Evolutionary conservation across 345 rosid genomes (phyloP).

Genomic region (Brassica nigra): DNA sequence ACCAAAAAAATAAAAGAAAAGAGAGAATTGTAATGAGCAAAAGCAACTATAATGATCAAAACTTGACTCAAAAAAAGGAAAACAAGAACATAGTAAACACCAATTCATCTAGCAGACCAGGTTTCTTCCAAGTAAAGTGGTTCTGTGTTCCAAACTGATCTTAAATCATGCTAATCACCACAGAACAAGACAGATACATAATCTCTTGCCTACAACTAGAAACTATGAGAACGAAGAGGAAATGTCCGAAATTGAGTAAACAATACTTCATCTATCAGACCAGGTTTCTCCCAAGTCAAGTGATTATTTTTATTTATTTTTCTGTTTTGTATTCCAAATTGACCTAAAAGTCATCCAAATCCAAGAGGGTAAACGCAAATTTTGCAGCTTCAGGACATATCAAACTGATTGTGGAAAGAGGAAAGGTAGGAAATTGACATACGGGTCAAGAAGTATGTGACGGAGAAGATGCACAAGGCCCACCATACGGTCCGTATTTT

Average conservation of each 20-base stretch:
- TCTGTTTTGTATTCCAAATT: no score
- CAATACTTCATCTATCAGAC: no score
- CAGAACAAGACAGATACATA: not conserved
- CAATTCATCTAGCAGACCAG: not conserved
- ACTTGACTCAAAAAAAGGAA: constrained; percentile 12
- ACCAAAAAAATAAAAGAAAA: not conserved
- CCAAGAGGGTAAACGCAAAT: no score
- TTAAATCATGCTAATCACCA: not conserved
- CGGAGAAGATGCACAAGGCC: constrained; percentile 70
- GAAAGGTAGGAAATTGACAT: constrained; percentile 30
- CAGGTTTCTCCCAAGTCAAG: no score
- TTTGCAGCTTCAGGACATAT: no score
- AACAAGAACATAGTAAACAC: constrained; percentile 16
- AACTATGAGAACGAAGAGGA: not conserved
- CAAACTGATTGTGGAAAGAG: not conserved
- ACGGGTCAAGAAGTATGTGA: constrained; percentile 90
- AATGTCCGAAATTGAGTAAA: not conserved
- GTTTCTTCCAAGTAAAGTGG: constrained; percentile 6
- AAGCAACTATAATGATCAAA: not conserved
- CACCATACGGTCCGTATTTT: constrained; percentile 86
- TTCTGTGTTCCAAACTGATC: not conserved
- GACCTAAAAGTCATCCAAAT: no score
- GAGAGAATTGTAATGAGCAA: not conserved
- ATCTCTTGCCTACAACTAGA: not conserved
- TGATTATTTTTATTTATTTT: no score